Base-by-base conservation (phyloP, 495 filamentous ascomycete species). In the Cryomyces minteri region DNA sequence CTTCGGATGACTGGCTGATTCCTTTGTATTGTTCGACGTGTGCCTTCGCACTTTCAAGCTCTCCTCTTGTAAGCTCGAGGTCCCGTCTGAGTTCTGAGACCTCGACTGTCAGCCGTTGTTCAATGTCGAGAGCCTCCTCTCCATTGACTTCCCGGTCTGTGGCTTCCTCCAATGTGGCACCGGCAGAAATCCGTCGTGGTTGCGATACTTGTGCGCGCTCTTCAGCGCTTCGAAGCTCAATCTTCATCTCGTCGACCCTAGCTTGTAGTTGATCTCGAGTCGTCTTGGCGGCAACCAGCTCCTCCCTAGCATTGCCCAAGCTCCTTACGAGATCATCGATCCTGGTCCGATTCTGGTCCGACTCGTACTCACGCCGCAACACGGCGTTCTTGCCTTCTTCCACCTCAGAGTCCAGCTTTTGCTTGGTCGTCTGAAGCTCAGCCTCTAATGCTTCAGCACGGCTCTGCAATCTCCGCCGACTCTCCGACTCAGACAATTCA, bases 241-340 rank as follows among this genome's bases (percentile, higher is more conserved):
- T 81, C 41, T 76, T 79, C 43, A 96, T 66, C 60, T 96, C 88
- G 49, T 92, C 80, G 10, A 94, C 84, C 41, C 86, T 71, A 10
- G 79, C 69, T 55, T 93, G 88, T 2, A 96, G 67, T 57, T 93
- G 80, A 59, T 95, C 90, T 18, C 82, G 77, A 5, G 74, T 79
- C 7, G 87, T 90, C 65, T 88, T 93, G 6, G 77, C 72, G 6
- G 77, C 79, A 41, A 84, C 75, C 46, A 88, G 71, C 56, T 93
- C 82, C 60, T 94, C 87, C 34, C 86, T 82, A 36, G 77, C 70
- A 12, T 80, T 73, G 43, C 81, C 70, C 39, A 94, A 66, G 51
- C 73, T 85, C n/a, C 75, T 67, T 25, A 82, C 76, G 25, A 96
- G 70, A 53, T 96, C 90, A 51, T 96, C 86, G 47, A 95, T 88